Evolutionary conservation across 176 grass and related monocot species (phyloP), one percentile per base, ranked within the genome.

Genomic region (Avena sativa): DNA sequence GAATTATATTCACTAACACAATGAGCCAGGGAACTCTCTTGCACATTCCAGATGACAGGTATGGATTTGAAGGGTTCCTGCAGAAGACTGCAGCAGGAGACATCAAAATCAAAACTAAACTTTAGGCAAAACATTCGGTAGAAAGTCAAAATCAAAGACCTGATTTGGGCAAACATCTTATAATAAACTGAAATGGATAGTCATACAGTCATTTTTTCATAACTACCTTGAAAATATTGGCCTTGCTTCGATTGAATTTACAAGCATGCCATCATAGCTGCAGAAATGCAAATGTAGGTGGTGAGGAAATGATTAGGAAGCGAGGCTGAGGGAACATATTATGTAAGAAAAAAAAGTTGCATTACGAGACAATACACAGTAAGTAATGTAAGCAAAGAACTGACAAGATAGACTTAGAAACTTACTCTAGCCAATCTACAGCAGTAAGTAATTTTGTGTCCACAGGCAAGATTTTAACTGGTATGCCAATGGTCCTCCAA

Each of bases 51-150:
- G 86, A 99, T 94, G 78, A 99, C 82, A 86, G 97, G 97, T 80
- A 99, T 70, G 78, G 92, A 94, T 95, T 93, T 97, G 91, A 99
- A 99, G 89, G 97, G 97, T 82, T 99, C 97, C 70, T 97, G 97
- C 85, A 90, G 79, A 87, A 99, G 89, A 90, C 97, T 99, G 94
- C 84, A 88, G 63, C 57, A 71, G 77, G 76, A 58, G 26, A 92
- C 73, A 30, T 76, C 17, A 67, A 67, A 16, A 34, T 67, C 28
- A 34, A 34, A 67, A 34, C 64, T 67, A 32, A 53, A 30, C 23
- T 76, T 76, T 76, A 28, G 50, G 49, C 9, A 32, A 16, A 53
- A 53, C 48, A 30, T 76, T 76, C 50, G 23, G 73, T 53, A 76
- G 15, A 71, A 38, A 88, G 63, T 82, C 82, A 8, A 85, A 82